Percentiles rank a stretch among this genome's conserved stretches.
Evolutionary conservation across 2,329 filamentous ascomycete species (phyloP).

Genomic region (Sporothrix luriei): DNA sequence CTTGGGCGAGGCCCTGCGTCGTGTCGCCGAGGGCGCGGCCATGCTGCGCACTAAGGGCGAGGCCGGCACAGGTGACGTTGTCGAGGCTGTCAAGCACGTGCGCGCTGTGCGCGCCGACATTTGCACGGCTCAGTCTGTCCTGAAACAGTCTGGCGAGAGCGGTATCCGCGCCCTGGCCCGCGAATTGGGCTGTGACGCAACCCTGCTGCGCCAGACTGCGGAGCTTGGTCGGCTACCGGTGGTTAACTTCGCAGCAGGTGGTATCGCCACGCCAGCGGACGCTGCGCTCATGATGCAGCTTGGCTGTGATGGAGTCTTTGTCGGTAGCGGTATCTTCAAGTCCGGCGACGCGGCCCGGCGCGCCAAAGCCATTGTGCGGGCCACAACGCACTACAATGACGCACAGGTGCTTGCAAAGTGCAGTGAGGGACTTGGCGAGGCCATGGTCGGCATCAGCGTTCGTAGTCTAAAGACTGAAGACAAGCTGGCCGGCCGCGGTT

Average conservation of each 20-base stretch:
- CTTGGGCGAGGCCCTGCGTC: slow-evolving; percentile 86
- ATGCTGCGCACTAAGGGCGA: slow-evolving; percentile 99
- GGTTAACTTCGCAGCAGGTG: slow-evolving; percentile 97
- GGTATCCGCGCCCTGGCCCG: slow-evolving; percentile 72
- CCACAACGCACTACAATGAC: slow-evolving; percentile 87
- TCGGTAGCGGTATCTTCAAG: slow-evolving; percentile 97
- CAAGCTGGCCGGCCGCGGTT: slow-evolving; percentile 23
- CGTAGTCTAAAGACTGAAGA: slow-evolving; percentile 24
- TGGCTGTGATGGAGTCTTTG: slow-evolving; percentile 96
- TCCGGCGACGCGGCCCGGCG: slow-evolving; percentile 85
- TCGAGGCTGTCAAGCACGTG: slow-evolving; percentile 96
- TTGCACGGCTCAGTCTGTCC: slow-evolving; percentile 73
- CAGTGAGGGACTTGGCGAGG: slow-evolving; percentile 87
- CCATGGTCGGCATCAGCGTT: slow-evolving; percentile 90
- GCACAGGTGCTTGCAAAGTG: slow-evolving; percentile 83
- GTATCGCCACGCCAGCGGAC: slow-evolving; percentile 97
- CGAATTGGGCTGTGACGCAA: slow-evolving; percentile 66
- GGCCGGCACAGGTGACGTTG: slow-evolving; percentile 93
- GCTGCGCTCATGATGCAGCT: slow-evolving; percentile 98
- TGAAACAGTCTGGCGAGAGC: slow-evolving; percentile 57
- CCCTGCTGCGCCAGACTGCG: slow-evolving; percentile 81
- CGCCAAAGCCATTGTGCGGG: slow-evolving; percentile 91
- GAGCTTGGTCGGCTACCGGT: slow-evolving; percentile 86
- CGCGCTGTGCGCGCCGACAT: slow-evolving; percentile 86
- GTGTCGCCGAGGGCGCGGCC: slow-evolving; percentile 89